These are phyloP conservation scores for Penicillium coffeae DNA, from an alignment of 495 filamentous ascomycete species.

Conservation along the genomic window DNA sequence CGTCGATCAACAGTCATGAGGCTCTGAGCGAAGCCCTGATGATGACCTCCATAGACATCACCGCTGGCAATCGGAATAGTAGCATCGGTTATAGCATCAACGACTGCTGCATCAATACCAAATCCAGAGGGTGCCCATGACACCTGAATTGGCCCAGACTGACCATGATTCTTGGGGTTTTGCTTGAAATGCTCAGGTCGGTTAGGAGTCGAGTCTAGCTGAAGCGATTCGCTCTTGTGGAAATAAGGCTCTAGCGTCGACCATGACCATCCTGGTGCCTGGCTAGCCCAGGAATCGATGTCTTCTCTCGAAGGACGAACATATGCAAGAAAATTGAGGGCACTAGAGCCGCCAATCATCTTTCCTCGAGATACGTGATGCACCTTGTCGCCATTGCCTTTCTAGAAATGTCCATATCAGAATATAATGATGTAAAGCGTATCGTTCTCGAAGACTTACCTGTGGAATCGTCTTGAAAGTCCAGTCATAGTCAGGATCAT, in stretches of 20 bases:
- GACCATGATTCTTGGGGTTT: constrained; percentile 43
- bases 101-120: constrained; percentile 4
- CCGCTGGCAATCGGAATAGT: constrained; percentile 22
- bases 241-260: constrained; percentile 54
- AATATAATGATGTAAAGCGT: constrained; percentile 8
- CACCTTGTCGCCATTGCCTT: constrained; percentile 26
- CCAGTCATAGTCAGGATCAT: constrained; percentile 48
- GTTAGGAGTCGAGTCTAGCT: constrained; percentile 32
- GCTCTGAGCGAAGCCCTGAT: constrained; percentile 35
- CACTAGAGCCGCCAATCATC: constrained; percentile 49
- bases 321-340: constrained; percentile 48
- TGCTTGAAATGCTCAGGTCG: constrained; percentile 27
- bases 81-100: no score
- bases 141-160: constrained; percentile 43
- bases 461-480: constrained; percentile 40
- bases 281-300: constrained; percentile 51
- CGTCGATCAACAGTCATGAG: constrained; percentile 33
- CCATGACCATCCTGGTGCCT: constrained; percentile 66
- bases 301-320: constrained; percentile 36
- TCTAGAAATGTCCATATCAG: background rate
- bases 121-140: constrained; percentile 31
- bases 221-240: constrained; percentile 38
- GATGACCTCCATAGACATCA: constrained; percentile 37
- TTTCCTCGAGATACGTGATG: constrained; percentile 27
- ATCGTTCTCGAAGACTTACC: constrained; percentile 24